phyloP scores from a whole-genome alignment of 768 basidiomycete genomes.

The Lactifluus volemus region DNA sequence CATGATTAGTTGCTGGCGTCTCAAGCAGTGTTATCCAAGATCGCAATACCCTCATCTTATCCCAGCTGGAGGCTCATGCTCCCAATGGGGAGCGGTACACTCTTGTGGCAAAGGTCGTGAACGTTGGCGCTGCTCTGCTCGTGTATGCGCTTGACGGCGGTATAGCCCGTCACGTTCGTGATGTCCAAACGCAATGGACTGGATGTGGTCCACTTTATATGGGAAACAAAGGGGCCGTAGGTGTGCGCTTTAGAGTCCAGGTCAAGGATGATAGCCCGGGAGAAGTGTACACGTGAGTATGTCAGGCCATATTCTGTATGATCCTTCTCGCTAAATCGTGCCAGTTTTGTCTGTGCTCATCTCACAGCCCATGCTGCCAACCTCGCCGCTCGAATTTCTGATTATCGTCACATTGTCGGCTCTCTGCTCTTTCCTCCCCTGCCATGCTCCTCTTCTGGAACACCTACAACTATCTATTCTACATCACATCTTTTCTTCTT shows the following conservation, averaged over 20 bases:
- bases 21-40: slow-evolving; percentile 62
- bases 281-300: slow-evolving; percentile 77
- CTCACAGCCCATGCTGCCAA: slow-evolving; percentile 73
- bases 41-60: slow-evolving; percentile 62
- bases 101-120: slow-evolving; percentile 69
- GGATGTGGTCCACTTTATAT: slow-evolving; percentile 65
- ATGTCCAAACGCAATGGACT: slow-evolving; percentile 70
- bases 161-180: slow-evolving; percentile 47
- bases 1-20: slow-evolving; percentile 59
- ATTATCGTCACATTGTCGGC: slow-evolving; percentile 76
- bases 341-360: slow-evolving; percentile 88
- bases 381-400: slow-evolving; percentile 54
- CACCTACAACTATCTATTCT: slow-evolving; percentile 59
- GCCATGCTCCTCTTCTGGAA: slow-evolving; percentile 29
- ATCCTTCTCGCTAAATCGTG: not conserved
- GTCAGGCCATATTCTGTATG: not conserved
- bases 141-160: slow-evolving; percentile 76
- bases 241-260: slow-evolving; percentile 70
- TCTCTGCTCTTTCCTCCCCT: slow-evolving; percentile 68
- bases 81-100: slow-evolving; percentile 68
- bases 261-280: slow-evolving; percentile 45
- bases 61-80: slow-evolving; percentile 63
- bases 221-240: slow-evolving; percentile 96
- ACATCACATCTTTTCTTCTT: slow-evolving; percentile 90
- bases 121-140: slow-evolving; percentile 81